A percentile compares a stretch with the other conserved stretches of the same genome.
Conservation (phyloP, 805 yeast species). For the Candida ovalis region DNA sequence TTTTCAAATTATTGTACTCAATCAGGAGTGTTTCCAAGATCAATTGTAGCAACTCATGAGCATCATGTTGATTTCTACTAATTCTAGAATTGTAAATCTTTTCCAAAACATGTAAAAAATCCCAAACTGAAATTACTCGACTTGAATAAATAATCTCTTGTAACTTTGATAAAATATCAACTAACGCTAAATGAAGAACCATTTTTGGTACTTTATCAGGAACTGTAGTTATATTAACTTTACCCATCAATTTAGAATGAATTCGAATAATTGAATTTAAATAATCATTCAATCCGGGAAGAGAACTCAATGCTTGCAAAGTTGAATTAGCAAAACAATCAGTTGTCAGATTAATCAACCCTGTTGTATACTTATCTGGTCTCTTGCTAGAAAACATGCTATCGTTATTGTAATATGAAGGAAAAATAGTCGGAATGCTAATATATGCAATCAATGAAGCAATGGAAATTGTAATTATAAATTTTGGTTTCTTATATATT, state of each 20-base stretch:
- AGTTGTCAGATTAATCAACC: slow-evolving; percentile 74
- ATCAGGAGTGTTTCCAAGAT: slow-evolving; percentile 72
- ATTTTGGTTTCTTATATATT: slow-evolving; percentile 1
- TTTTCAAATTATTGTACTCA: slow-evolving; percentile 50
- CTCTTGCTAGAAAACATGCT: slow-evolving; percentile 35
- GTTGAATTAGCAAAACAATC: slow-evolving; percentile 94
- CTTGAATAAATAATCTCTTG: slow-evolving; percentile 58
- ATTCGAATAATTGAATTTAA: slow-evolving; percentile 39
- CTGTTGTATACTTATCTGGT: slow-evolving; percentile 75
- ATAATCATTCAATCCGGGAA: slow-evolving; percentile 57
- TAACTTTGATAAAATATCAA: slow-evolving; percentile 48
- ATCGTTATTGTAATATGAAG: slow-evolving; percentile 1
- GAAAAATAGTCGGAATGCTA: slow-evolving; percentile 15
- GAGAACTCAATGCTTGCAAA: slow-evolving; percentile 69
- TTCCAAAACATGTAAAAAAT: slow-evolving; percentile 71
- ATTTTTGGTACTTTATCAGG: slow-evolving; percentile 32
- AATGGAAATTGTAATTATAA: slow-evolving; percentile 1
- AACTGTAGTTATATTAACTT: slow-evolving; percentile 6
- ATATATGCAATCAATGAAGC: slow-evolving; percentile 12
- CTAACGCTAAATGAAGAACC: slow-evolving; percentile 56
- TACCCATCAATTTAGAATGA: slow-evolving; percentile 6
- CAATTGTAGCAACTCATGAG: slow-evolving; percentile 85
- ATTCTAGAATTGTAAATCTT: slow-evolving; percentile 66
- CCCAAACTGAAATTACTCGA: slow-evolving; percentile 69
- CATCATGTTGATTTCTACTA: slow-evolving; percentile 86